Conservation (phyloP, 1,139 yeast species). For the Suhomyces ambrosiae region DNA sequence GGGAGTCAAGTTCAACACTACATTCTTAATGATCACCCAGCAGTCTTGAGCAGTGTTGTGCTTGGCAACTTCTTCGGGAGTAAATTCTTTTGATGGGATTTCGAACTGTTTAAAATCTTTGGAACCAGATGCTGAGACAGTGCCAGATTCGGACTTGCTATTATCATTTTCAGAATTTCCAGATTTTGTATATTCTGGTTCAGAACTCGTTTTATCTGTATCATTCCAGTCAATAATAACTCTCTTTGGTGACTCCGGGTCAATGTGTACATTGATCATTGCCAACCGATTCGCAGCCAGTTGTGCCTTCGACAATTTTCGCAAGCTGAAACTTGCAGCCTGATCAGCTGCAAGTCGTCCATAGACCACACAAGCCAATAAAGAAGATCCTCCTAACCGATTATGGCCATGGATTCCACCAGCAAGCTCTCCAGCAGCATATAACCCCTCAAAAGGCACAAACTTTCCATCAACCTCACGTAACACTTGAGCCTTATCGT, state of each 20-base stretch:
- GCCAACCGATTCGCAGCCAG: constrained; percentile 40
- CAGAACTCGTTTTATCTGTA: neutral
- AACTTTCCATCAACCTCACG: constrained; percentile 30
- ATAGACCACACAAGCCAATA: constrained; percentile 79
- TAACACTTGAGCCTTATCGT: constrained; percentile 58
- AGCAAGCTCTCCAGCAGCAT: constrained; percentile 79
- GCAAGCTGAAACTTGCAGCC: constrained; percentile 34
- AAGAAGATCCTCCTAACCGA: constrained; percentile 75
- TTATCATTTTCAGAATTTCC: neutral
- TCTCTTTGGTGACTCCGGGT: constrained; percentile 35
- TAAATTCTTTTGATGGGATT: constrained; percentile 47
- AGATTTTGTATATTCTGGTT: neutral
- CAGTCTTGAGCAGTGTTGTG: constrained; percentile 68
- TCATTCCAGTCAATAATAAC: constrained; percentile 34
- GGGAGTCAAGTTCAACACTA: constrained; percentile 80
- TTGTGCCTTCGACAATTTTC: constrained; percentile 24
- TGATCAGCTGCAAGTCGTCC: constrained; percentile 66
- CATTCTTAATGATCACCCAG: constrained; percentile 86
- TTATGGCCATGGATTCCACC: constrained; percentile 84
- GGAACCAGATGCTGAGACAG: neutral
- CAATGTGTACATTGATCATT: constrained; percentile 50
- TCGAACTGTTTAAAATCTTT: constrained; percentile 20
- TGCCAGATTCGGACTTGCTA: neutral
- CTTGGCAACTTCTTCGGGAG: constrained; percentile 59
- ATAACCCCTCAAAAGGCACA: constrained; percentile 57